Evolutionary conservation across 306 rosid genomes (phyloP).

Genomic region (Dalbergia oliveri): DNA sequence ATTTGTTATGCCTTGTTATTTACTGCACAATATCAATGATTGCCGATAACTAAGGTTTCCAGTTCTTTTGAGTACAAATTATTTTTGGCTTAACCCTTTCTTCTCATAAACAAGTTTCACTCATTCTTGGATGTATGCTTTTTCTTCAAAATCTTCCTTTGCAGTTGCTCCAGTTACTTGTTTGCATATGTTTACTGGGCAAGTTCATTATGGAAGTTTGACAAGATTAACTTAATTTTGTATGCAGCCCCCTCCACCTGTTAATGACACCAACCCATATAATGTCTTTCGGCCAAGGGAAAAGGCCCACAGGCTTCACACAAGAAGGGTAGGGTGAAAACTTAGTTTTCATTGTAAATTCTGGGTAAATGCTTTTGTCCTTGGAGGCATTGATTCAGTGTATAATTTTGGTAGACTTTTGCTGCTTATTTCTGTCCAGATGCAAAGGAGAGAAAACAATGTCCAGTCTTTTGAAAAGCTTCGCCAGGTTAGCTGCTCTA

Average conservation of each 20-base stretch:
- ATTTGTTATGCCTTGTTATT: not conserved
- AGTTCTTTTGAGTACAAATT: not conserved
- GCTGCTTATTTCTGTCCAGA: slow-evolving; percentile 53
- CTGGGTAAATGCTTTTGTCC: slow-evolving; percentile 19
- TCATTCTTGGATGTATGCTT: not conserved
- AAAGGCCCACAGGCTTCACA: slow-evolving; percentile 97
- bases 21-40: not conserved
- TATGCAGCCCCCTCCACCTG: slow-evolving; percentile 97
- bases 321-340: slow-evolving; percentile 83
- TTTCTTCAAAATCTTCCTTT: not conserved
- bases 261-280: slow-evolving; percentile 95
- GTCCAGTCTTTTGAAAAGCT: slow-evolving; percentile 92
- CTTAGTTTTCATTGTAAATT: slow-evolving; percentile 37
- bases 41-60: not conserved
- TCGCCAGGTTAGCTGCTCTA: slow-evolving; percentile 71
- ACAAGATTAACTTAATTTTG: slow-evolving; percentile 47
- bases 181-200: not conserved
- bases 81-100: not conserved
- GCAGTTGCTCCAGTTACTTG: not conserved
- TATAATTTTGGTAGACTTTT: not conserved
- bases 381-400: not conserved
- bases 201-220: slow-evolving; percentile 35
- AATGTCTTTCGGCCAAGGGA: slow-evolving; percentile 99
- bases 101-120: not conserved
- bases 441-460: slow-evolving; percentile 91